Evolutionary conservation across 1,139 yeast species (phyloP).

Genomic region (Saccharomyces hybrid): DNA sequence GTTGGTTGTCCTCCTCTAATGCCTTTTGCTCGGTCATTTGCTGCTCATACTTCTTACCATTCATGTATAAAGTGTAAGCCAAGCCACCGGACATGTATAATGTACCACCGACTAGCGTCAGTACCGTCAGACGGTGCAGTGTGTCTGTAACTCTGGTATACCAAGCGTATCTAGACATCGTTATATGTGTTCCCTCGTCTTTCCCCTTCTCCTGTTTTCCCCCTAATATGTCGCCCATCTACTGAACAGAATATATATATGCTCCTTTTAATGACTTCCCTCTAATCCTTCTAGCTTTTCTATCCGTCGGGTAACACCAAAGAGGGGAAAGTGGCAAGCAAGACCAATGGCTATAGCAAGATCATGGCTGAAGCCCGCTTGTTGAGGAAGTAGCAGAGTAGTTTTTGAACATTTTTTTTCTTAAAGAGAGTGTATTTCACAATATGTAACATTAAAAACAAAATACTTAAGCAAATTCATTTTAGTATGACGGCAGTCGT

Average conservation of each 20-base stretch:
- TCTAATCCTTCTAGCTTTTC: background rate
- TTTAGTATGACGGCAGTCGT: background rate
- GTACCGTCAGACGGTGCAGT: constrained; percentile 73
- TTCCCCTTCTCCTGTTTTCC: background rate
- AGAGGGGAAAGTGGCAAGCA: no score
- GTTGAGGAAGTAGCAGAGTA: background rate
- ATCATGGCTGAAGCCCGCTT: background rate
- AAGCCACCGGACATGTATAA: constrained; percentile 53
- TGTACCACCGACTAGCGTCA: constrained; percentile 68
- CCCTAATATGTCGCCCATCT: no score
- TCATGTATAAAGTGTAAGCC: constrained; percentile 54
- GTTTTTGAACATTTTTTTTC: no score
- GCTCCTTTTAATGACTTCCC: background rate
- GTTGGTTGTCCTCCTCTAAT: constrained; percentile 11
- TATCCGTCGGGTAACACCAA: background rate
- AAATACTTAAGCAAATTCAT: background rate
- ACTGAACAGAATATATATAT: background rate
- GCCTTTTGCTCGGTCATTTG: constrained; percentile 35
- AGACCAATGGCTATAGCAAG: no score
- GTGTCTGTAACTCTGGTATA: constrained; percentile 71
- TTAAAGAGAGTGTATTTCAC: background rate
- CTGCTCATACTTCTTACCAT: constrained; percentile 43
- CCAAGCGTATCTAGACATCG: constrained; percentile 56
- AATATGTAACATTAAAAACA: background rate
- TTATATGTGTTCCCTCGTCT: background rate